These are phyloP conservation scores for Fusarium camptoceras DNA, from an alignment of 2,329 filamentous ascomycete species.

Conservation along the genomic window DNA sequence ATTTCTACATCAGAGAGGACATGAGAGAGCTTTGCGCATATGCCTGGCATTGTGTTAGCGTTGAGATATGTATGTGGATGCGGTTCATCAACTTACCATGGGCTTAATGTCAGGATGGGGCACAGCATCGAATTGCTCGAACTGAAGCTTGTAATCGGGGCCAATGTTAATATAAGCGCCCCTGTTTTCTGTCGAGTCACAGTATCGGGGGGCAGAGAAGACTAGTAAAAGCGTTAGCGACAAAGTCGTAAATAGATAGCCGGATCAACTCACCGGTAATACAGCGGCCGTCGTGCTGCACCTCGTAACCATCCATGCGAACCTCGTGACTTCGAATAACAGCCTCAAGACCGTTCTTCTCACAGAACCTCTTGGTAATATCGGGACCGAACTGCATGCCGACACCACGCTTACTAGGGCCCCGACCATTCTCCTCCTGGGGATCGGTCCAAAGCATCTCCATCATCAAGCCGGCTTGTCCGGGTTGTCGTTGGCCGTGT, in stretches of 20 bases:
- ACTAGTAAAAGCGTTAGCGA: conserved; percentile 62
- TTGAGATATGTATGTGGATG: neutral
- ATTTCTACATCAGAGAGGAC: conserved; percentile 75
- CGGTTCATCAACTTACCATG: conserved; percentile 70
- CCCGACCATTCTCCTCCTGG: conserved; percentile 84
- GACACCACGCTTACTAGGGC: conserved; percentile 95
- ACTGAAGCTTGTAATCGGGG: conserved; percentile 89
- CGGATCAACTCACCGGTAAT: conserved; percentile 77
- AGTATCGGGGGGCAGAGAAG: conserved; percentile 97
- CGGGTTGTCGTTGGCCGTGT: conserved; percentile 91
- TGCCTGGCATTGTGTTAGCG: conserved; percentile 63
- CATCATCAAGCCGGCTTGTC: conserved; percentile 98
- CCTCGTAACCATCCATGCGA: conserved; percentile 98
- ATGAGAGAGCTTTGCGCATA: conserved; percentile 88
- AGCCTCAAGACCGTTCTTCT: conserved; percentile 92
- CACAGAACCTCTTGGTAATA: conserved; percentile 95
- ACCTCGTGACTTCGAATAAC: conserved; percentile 98
- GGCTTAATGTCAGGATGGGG: conserved; percentile 95
- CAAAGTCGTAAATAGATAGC: neutral
- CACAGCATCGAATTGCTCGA: conserved; percentile 94
- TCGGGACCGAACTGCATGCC: conserved; percentile 97
- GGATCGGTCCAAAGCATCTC: conserved; percentile 99
- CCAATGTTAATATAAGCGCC: conserved; percentile 98
- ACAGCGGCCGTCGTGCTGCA: conserved; percentile 94
- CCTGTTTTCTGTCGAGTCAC: conserved; percentile 97